Evolutionary conservation across 495 filamentous ascomycete species (phyloP), one percentile per base, ranked within the genome.

Genomic region (Lepraria neglecta): DNA sequence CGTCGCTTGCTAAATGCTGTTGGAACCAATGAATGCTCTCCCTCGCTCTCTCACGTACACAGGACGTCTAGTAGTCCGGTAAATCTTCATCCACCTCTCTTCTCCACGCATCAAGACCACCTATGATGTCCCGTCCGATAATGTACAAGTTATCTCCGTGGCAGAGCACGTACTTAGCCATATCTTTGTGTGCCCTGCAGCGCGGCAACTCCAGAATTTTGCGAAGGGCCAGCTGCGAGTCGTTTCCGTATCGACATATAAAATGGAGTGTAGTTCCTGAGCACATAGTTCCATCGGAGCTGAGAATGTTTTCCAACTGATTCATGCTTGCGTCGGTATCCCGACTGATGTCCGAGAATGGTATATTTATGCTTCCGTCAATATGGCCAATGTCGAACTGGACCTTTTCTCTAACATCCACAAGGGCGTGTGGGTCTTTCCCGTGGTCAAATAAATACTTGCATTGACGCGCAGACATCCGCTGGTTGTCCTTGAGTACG

Each of bases 81-180:
- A 90, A 90, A 0, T 76, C 75, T 2, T 73, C 74, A 70, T 95
- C 90, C 17, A 96, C 82, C 57, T 90, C 78, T 24, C 84, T 75
- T 69, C 84, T 85, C 94, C 92, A 98, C n/a, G 89, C 87, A 51
- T 74, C 80, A 62, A 96, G 81, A 0, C 94, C 94, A 1, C 91
- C 91, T 33, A 77, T 79, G 28, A 97, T 86, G 73, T 97, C 94
- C 0, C 56, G 40, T 4, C 1, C 19, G 4, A 38, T 38, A 38
- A 38, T 7, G 35, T 38, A 38, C 35, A 7, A 10, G 9, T 12
- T 38, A 7, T 12, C 12, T 2, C 35, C 35, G 35, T 38, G 12
- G 4, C 12, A 2, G 12, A 38, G 35, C 35, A 6, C 12, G 12
- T 24, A 2, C 24, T 24, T 24, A 2, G 24, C 24, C 24, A 24